Evolutionary conservation across 768 basidiomycete species (phyloP).

Genomic region (Pleurotus citrinopileatus): DNA sequence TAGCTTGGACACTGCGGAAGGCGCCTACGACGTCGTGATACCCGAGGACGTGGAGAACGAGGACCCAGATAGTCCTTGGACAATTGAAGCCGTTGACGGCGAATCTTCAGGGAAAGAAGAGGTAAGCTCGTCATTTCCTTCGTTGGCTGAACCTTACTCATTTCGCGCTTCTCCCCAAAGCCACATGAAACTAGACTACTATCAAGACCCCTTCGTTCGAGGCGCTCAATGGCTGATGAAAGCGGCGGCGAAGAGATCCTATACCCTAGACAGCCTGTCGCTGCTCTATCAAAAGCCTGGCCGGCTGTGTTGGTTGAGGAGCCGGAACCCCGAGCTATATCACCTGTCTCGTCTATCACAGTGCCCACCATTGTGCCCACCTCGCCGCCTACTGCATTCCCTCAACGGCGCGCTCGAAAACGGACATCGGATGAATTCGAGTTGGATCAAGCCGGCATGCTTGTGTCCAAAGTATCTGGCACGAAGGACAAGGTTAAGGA

Average conservation of each 20-base stretch:
- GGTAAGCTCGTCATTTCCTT: constrained; percentile 35
- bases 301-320: constrained; percentile 23
- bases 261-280: constrained; percentile 64
- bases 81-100: constrained; percentile 82
- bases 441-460: constrained; percentile 63
- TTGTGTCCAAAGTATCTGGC: constrained; percentile 49
- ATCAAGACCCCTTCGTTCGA: constrained; percentile 50
- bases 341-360: constrained; percentile 25
- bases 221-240: constrained; percentile 73
- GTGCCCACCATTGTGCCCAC: constrained; percentile 29
- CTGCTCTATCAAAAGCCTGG: constrained; percentile 29
- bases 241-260: constrained; percentile 90
- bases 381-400: constrained; percentile 70
- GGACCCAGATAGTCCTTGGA: constrained; percentile 79
- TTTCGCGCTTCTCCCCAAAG: constrained; percentile 25
- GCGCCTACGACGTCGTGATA: constrained; percentile 40
- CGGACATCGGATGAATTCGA: constrained; percentile 83
- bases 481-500: constrained; percentile 48
- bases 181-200: constrained; percentile 39
- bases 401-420: constrained; percentile 60
- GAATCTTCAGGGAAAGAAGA: constrained; percentile 71
- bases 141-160: constrained; percentile 6
- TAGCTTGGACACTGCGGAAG: constrained; percentile 24
- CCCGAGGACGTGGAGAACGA: constrained; percentile 43
- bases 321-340: constrained; percentile 19